Base-by-base conservation (phyloP, 2,329 filamentous ascomycete genomes). In the Penicillium sp. region DNA sequence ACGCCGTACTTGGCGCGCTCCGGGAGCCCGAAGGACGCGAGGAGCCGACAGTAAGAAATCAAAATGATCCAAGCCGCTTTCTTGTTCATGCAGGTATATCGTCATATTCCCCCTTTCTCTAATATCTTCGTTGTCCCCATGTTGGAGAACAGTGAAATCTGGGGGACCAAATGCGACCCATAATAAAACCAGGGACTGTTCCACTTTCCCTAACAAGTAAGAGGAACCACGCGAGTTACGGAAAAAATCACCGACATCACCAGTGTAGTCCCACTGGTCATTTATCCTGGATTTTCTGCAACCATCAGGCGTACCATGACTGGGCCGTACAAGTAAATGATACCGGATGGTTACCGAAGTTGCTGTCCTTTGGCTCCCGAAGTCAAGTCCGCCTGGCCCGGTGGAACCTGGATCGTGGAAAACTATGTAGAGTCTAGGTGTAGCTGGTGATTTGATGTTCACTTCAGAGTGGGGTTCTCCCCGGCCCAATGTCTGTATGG, bases 221-320 rank as follows among this genome's bases (percentile, higher is more conserved):
- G 10, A 10, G 19, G 14, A 39, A 35, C 56, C 59, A 59, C 57
- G 56, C 53, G 59, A 55, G 50, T 43, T 50, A 59, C 48, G 53
- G 45, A 48, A 27, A 26, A 11, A 25, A 19, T 11, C n/a, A 19
- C 39, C 23, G n/a, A 46, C 43, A 50, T 61, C 56, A 52, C 44
- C 23, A 26, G 59, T 54, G 43, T 39, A 31, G 31, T 25, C 50
- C 44, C 43, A 31, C 23, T 39, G 46, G 29, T 62, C 60, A 60
- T 60, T 27, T 27, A 54, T 25, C 59, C 27, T 1, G 2, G 3
- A n/a, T 25, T 14, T 26, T 27, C 55, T 52, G 53, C 49, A 58
- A 51, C 21, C 58, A 61, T 53, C 44, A 21, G 27, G 9, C 27
- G 27, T 48, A 51, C 19, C 25, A 48, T 58, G 47, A 53, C 21